Evolutionary conservation across 2,329 filamentous ascomycete species (phyloP).

Genomic region (Aureobasidium sp.): DNA sequence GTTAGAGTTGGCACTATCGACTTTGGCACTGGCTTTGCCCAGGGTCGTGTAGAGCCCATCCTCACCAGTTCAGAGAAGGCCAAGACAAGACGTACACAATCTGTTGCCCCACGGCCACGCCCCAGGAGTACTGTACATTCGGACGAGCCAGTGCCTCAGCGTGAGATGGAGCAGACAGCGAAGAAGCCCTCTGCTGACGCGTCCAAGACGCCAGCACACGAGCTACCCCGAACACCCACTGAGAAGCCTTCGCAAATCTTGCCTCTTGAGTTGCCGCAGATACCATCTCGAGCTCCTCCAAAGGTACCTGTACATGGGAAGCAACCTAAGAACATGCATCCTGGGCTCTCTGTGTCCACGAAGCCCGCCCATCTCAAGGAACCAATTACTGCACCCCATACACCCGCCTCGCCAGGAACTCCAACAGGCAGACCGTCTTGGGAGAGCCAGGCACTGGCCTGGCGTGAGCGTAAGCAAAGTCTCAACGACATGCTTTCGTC

Average conservation of each 20-base stretch:
- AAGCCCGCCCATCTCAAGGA: neutral
- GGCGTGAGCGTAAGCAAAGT: constrained; percentile 25
- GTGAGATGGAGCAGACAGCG: neutral
- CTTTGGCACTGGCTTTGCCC: constrained; percentile 10
- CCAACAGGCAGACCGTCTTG: constrained; percentile 18
- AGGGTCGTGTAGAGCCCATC: constrained; percentile 10
- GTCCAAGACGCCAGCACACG: neutral
- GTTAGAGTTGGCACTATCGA: constrained; percentile 13
- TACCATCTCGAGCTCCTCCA: neutral
- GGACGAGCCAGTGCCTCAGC: neutral
- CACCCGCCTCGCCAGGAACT: neutral
- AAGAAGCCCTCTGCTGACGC: neutral
- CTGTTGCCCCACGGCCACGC: neutral
- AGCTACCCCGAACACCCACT: neutral
- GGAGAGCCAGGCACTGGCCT: constrained; percentile 26
- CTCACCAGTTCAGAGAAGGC: constrained; percentile 5
- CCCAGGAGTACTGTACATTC: neutral
- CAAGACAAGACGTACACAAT: constrained; percentile 8
- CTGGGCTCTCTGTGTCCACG: neutral
- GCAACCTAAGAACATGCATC: neutral
- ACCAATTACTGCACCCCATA: neutral
- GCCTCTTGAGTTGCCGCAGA: neutral
- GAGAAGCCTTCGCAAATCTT: neutral
- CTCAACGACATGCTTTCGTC: constrained; percentile 16
- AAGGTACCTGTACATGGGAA: neutral